Evolutionary conservation across 169 alveolate species (phyloP).

Genomic region (Plasmodium billcollinsi): DNA sequence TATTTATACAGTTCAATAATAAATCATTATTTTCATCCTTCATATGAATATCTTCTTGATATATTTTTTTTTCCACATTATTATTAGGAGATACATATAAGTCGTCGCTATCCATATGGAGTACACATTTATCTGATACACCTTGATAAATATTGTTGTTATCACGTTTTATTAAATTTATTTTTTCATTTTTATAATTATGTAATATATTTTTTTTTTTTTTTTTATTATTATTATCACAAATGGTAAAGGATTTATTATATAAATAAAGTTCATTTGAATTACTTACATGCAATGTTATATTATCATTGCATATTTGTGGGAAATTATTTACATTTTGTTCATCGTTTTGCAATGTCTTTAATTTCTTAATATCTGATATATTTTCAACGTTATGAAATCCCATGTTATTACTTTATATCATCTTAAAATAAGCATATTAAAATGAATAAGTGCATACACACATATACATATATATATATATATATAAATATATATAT

Average conservation of each 20-base stretch:
- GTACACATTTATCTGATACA: too few relatives aligned
- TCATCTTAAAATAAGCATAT: constrained; percentile 2
- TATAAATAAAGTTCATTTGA: background rate
- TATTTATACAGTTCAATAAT: too few relatives aligned
- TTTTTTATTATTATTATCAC: too few relatives aligned
- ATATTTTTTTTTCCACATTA: too few relatives aligned
- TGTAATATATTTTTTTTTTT: constrained; percentile 20
- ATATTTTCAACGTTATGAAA: constrained; percentile 4
- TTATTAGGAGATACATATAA: too few relatives aligned
- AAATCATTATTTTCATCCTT: too few relatives aligned
- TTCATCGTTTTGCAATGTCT: background rate
- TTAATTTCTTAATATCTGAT: background rate
- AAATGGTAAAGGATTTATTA: too few relatives aligned
- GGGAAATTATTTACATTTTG: background rate
- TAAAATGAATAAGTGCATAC: background rate
- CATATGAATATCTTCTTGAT: too few relatives aligned
- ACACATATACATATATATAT: background rate
- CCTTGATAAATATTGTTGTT: too few relatives aligned
- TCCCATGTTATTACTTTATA: constrained; percentile 30
- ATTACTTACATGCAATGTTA: background rate
- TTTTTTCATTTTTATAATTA: constrained; percentile 12
- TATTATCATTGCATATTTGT: background rate
- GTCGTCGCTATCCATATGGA: too few relatives aligned
- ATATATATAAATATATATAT: too few relatives aligned
- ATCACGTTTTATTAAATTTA: background rate